A percentile compares a stretch with the other conserved stretches of the same genome.
phyloP scores from a whole-genome alignment of 2,329 filamentous ascomycete genomes.

The Diaporthe vexans region DNA sequence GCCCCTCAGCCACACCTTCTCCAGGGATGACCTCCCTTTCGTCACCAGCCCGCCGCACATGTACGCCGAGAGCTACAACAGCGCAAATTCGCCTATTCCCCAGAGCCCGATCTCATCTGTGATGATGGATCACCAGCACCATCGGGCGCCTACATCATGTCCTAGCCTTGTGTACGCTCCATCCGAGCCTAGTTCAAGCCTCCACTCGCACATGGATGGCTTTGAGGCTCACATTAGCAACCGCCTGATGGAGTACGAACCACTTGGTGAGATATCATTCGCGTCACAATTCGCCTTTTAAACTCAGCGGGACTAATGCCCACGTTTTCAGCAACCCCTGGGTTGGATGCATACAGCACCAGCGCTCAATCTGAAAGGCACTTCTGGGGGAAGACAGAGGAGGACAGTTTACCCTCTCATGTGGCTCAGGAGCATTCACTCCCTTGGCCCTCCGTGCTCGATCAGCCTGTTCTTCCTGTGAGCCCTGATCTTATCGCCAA shows the following conservation, averaged over 20 bases:
- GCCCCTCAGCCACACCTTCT: conserved; percentile 67
- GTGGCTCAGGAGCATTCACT: conserved; percentile 58
- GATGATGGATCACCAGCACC: conserved; percentile 65
- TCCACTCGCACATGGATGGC: conserved; percentile 70
- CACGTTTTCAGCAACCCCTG: conserved; percentile 60
- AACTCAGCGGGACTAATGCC: conserved; percentile 44
- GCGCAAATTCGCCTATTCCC: conserved; percentile 66
- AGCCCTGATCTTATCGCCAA: conserved; percentile 78
- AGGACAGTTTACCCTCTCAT: conserved; percentile 60
- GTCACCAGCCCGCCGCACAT: conserved; percentile 69
- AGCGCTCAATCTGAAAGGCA: conserved; percentile 63
- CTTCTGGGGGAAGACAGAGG: conserved; percentile 63
- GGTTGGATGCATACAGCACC: conserved; percentile 66
- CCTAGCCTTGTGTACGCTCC: conserved; percentile 73
- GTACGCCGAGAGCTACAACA: conserved; percentile 67
- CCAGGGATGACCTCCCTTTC: conserved; percentile 68
- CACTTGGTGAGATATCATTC: conserved; percentile 66
- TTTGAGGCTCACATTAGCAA: conserved; percentile 69
- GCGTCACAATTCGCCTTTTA: conserved; percentile 50
- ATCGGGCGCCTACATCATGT: conserved; percentile 69
- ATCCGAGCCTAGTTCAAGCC: conserved; percentile 72
- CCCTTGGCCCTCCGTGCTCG: conserved; percentile 63
- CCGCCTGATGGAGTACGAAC: conserved; percentile 69
- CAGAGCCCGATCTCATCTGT: conserved; percentile 69
- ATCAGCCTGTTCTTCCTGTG: conserved; percentile 64